Base-by-base conservation (phyloP, 768 basidiomycete species). In the Pleurotus djamor region DNA sequence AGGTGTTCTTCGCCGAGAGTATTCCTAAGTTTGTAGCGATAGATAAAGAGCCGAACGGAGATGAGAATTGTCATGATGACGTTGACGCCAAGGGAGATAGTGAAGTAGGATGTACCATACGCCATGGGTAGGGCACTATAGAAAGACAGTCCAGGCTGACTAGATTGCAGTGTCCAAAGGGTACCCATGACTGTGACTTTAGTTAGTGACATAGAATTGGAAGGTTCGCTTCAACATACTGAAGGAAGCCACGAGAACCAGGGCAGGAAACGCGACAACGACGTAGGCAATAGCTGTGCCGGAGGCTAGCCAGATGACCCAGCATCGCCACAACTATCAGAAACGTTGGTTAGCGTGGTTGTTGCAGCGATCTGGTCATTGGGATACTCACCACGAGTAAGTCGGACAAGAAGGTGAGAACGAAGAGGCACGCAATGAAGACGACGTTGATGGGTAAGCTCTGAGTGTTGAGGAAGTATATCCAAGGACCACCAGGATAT, bases 261-360 rank as follows among this genome's bases (percentile, higher is more conserved):
- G 16, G 0, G 66, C 60, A 8, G 81, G 80, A 48, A 82, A 68
- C 0, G 67, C 57, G 4, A 71, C 67, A 2, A 73, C 74, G 3
- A 70, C 50, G 60, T 72, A 71, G 5, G 75, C 73, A 13, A 70
- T 59, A 0, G 37, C 16, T 13, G 59, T 64, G 14, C 76, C 77
- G 9, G 72, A 73, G 2, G 72, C 71, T 38, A 69, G 67, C 76
- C 79, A 81, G 21, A 81, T 78, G 12, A 80, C 73, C 71, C 74
- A 78, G 61, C 80, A 81, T 16, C 79, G 69, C 78, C 78, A 81
- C 34, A 81, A 65, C 79, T 78, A 60, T 9, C 14, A 49, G 33
- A 4, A 10, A n/a, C 10, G 21, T 17, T 14, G 33, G 36, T 17
- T 45, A 16, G 48, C 28, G 17, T 21, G 59, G 7, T 43, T n/a